Conservation (phyloP, 345 rosid genomes). For the Lepidium sativum region DNA sequence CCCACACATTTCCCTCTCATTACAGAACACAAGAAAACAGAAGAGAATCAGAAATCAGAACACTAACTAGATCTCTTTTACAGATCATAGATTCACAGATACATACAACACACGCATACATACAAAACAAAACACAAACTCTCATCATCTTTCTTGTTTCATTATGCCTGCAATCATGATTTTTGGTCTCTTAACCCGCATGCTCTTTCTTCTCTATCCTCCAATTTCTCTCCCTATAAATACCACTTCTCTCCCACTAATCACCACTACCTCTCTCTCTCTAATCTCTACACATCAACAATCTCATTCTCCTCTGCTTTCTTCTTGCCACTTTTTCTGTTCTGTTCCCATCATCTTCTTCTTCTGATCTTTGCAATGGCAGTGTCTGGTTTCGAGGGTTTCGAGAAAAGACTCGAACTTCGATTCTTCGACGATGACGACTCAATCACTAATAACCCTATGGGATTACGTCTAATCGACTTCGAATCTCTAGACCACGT, state of each 20-base stretch:
- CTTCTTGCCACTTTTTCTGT: not conserved
- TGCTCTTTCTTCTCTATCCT: slow-evolving; percentile 49
- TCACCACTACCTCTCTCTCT: slow-evolving; percentile 23
- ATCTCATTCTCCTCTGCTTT: not conserved
- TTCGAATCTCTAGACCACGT: slow-evolving; percentile 61
- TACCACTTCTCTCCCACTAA: slow-evolving; percentile 12
- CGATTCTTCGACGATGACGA: slow-evolving; percentile 51
- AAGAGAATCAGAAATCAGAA: slow-evolving; percentile 9
- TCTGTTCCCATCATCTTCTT: not conserved
- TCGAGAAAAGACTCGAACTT: slow-evolving; percentile 94
- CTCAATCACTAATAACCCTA: slow-evolving; percentile 10
- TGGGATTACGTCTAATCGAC: slow-evolving; percentile 74
- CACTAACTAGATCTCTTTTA: not conserved
- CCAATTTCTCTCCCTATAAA: slow-evolving; percentile 35
- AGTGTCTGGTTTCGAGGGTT: slow-evolving; percentile 94
- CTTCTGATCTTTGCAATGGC: slow-evolving; percentile 46
- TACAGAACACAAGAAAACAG: slow-evolving; percentile 15
- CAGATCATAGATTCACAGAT: slow-evolving; percentile 18
- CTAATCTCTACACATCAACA: slow-evolving; percentile 8
- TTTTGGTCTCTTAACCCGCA: slow-evolving; percentile 98
- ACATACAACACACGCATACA: slow-evolving; percentile 2
- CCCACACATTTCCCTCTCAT: slow-evolving; percentile 33
- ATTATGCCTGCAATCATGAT: slow-evolving; percentile 95
- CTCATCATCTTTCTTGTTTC: slow-evolving; percentile 62
- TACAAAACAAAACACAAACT: slow-evolving; percentile 14